Base-by-base conservation (phyloP, 2,329 filamentous ascomycete genomes). In the Epichloe brachyelytri region DNA sequence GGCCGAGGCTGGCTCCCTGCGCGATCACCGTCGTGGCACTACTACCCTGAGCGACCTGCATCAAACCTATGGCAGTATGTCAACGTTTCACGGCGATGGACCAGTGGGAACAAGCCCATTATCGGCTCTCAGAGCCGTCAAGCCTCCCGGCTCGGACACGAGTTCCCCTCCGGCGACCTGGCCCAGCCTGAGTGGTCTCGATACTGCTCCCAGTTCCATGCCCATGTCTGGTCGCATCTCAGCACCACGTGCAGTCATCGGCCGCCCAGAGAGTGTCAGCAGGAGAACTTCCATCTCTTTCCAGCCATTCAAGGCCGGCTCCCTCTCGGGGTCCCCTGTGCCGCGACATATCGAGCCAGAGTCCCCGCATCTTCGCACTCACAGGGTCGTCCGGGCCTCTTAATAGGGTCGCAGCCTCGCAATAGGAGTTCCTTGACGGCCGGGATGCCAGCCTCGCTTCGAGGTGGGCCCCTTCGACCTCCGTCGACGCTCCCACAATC, bases 301-400 rank as follows among this genome's bases (percentile, higher is more conserved):
- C 60, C 88, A 94, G 59, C 90, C 91, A 0, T 98, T 98, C 73
- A 98, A 98, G 68, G 88, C 90, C 14, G 91, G 91, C 11, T 94
- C 91, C 1, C 73, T 97, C n/a, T 95, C 90, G 2, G 88, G 86
- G 4, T 96, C 90, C 4, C 91, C 90, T 0, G 64, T 75, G n/a
- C 70, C 71, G 30, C 71, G 75, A 33, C 63, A 71, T 6, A 63
- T 67, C 2, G 77, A 79, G 12, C 64, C 68, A 14, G 78, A 79
- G 46, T 63, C 72, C 75, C 79, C 14, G 70, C 74, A 34, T 83
- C 80, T 3, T 76, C 79, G 2, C 71, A 74, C 43, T 80, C 78
- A 0, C 61, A 75, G 8, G 61, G 70, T 20, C 71, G 77, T 26
- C 66, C 70, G 5, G 74, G 71, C 4, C 62, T 76, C 19, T 72